phyloP scores from a whole-genome alignment of 192 early-diverging fungal species.

The Kappamyces sp. region DNA sequence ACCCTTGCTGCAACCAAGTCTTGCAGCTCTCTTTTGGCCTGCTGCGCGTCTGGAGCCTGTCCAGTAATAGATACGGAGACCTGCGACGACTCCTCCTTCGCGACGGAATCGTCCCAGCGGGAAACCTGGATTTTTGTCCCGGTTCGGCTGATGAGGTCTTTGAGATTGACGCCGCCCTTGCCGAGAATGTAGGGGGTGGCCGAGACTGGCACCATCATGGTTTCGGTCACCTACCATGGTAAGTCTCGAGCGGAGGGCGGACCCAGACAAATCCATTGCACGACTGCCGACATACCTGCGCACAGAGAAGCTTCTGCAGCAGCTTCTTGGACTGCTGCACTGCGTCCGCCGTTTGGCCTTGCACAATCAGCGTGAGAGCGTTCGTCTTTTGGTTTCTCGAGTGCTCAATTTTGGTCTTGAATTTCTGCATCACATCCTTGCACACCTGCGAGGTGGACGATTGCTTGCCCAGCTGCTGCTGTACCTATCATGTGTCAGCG shows the following conservation, averaged over 20 bases:
- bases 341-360: slow-evolving; percentile 73
- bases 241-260: slow-evolving; percentile 4
- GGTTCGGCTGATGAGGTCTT: slow-evolving; percentile 68
- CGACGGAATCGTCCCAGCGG: slow-evolving; percentile 34
- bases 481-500: slow-evolving; percentile 13
- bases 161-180: slow-evolving; percentile 70
- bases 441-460: slow-evolving; percentile 25
- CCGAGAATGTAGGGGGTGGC: slow-evolving; percentile 81
- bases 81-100: slow-evolving; percentile 56
- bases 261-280: neutral
- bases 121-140: slow-evolving; percentile 70
- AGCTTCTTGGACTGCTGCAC: slow-evolving; percentile 75
- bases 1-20: slow-evolving; percentile 69
- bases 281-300: neutral
- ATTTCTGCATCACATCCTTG: slow-evolving; percentile 28
- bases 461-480: slow-evolving; percentile 31
- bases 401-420: slow-evolving; percentile 70
- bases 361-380: slow-evolving; percentile 77
- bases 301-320: neutral
- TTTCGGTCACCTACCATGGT: slow-evolving; percentile 36
- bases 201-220: slow-evolving; percentile 66
- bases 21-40: slow-evolving; percentile 83
- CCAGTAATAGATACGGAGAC: slow-evolving; percentile 73
- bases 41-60: slow-evolving; percentile 70
- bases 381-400: slow-evolving; percentile 67